Conservation (phyloP, 345 rosid genomes). For the Moricandia moricandioides region DNA sequence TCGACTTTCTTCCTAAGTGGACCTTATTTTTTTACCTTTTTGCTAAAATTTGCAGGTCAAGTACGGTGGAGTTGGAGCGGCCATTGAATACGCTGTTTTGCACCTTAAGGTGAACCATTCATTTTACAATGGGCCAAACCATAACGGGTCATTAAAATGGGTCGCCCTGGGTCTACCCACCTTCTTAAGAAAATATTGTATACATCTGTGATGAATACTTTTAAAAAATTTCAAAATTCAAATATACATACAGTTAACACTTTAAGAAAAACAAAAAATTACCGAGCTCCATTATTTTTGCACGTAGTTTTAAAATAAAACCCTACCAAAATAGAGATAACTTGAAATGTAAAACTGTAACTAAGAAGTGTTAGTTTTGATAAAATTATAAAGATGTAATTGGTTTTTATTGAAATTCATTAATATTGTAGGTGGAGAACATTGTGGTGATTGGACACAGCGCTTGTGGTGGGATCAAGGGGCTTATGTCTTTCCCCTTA, state of each 20-base stretch:
- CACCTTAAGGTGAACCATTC: slow-evolving; percentile 74
- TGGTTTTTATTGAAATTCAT: neutral
- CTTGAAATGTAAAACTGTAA: neutral
- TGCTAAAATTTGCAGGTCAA: slow-evolving; percentile 24
- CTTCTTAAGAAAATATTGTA: neutral
- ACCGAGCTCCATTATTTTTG: neutral
- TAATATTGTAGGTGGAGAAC: slow-evolving; percentile 56
- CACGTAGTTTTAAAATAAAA: neutral
- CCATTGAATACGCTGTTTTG: slow-evolving; percentile 91
- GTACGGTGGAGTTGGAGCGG: slow-evolving; percentile 76
- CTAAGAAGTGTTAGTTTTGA: neutral
- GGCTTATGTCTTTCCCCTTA: slow-evolving; percentile 83
- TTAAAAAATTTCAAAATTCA: neutral
- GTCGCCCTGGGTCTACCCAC: neutral
- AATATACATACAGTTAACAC: neutral
- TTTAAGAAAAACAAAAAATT: neutral
- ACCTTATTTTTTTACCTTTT: neutral
- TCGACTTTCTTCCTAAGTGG: neutral
- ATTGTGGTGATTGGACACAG: slow-evolving; percentile 97
- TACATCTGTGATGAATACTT: neutral
- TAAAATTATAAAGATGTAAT: neutral
- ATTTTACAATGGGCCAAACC: neutral
- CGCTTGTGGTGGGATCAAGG: slow-evolving; percentile 95
- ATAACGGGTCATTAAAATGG: slow-evolving; percentile 5
- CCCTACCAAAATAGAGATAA: neutral